These are phyloP conservation scores for Paraphoma chrysanthemicola DNA, from an alignment of 2,329 filamentous ascomycete species.

Conservation along the genomic window DNA sequence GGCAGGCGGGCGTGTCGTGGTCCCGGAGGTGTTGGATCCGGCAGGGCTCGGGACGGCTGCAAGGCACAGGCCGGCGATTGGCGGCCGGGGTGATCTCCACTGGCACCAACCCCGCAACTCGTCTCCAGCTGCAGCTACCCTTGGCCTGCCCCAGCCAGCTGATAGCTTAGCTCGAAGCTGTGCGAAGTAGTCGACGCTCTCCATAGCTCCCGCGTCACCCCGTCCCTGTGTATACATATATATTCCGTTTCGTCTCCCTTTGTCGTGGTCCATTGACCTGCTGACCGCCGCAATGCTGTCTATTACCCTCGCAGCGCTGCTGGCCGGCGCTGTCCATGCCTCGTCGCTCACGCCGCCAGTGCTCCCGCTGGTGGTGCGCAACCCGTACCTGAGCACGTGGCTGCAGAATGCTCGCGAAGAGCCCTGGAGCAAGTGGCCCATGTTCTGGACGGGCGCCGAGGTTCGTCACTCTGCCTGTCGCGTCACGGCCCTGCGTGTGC, in stretches of 20 bases:
- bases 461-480: slow-evolving; percentile 38
- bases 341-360: slow-evolving; percentile 63
- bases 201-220: slow-evolving; percentile 3
- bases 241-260: neutral
- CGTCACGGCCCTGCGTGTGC: neutral
- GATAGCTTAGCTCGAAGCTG: slow-evolving; percentile 14
- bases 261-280: neutral
- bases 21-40: no score
- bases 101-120: slow-evolving; percentile 9
- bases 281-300: slow-evolving; percentile 34
- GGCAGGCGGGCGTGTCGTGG: no score
- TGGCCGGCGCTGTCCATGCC: slow-evolving; percentile 54
- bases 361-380: slow-evolving; percentile 58
- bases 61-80: slow-evolving; percentile 38
- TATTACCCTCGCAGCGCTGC: slow-evolving; percentile 40
- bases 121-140: slow-evolving; percentile 29
- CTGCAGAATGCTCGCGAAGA: slow-evolving; percentile 71
- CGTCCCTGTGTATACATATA: slow-evolving; percentile 1
- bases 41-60: slow-evolving; percentile 15
- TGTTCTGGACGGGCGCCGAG: slow-evolving; percentile 79
- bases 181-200: no score
- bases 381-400: slow-evolving; percentile 61
- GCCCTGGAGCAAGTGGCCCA: slow-evolving; percentile 86
- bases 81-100: slow-evolving; percentile 2
- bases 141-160: slow-evolving; percentile 20